Base-by-base conservation (phyloP, 164 flowering plant species). In the Paratinospora sagittata region DNA sequence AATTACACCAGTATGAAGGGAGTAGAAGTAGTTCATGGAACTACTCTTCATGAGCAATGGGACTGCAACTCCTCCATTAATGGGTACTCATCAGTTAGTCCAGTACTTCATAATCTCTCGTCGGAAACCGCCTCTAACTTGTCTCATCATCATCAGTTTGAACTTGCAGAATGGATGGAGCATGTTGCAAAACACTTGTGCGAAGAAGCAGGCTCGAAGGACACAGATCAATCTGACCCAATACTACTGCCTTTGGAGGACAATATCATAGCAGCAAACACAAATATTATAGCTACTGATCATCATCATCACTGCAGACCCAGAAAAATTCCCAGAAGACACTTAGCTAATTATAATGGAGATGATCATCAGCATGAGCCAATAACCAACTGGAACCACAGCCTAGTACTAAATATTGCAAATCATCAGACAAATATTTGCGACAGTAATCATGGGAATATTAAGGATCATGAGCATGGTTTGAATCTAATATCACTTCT, bases 101-200 rank as follows among this genome's bases (percentile, higher is more conserved):
- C 69, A 4, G 66, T 72, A n/a, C n/a, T n/a, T n/a, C n/a, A n/a
- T n/a, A n/a, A n/a, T n/a, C n/a, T n/a, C n/a, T n/a, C n/a, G n/a
- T n/a, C n/a, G n/a, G n/a, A n/a, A n/a, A n/a, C n/a, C n/a, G n/a
- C n/a, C n/a, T n/a, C n/a, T n/a, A n/a, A n/a, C n/a, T n/a, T n/a
- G n/a, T n/a, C n/a, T n/a, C n/a, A n/a, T 63, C 63, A 39, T 33
- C 41, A 30, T 58, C 73, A 13, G 19, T 80, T 69, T 17, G 91
- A 87, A 71, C 85, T 87, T 58, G 81, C 88, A 0, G 88, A 83
- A 27, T 88, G 91, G 95, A 84, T 85, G 43, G 90, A 88, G 36
- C 83, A 84, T 16, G 84, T 81, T 36, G 82, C 87, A 30, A 82
- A 77, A 71, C 89, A 85, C 24, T 84, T 87, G 43, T 39, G 5